Evolutionary conservation across 805 yeast genomes (phyloP).

Genomic region (Komagataella phaffii): DNA sequence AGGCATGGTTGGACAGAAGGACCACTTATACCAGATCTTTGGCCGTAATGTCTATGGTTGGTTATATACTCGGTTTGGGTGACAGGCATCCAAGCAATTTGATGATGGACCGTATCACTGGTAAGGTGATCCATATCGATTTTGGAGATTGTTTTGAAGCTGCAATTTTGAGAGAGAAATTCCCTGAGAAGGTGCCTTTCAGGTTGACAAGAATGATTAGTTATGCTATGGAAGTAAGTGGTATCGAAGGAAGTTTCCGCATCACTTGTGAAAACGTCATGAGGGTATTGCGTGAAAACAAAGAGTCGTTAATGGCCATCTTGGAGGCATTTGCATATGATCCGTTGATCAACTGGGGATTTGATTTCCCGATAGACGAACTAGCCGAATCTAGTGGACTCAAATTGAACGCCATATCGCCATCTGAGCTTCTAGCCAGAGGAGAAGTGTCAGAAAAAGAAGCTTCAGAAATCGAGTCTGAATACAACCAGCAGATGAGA

Average conservation of each 20-base stretch:
- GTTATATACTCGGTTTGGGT: slow-evolving; percentile 91
- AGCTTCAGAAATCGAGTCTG: slow-evolving; percentile 54
- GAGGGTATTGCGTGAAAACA: slow-evolving; percentile 86
- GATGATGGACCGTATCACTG: slow-evolving; percentile 89
- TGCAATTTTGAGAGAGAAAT: slow-evolving; percentile 90
- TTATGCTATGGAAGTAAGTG: slow-evolving; percentile 98
- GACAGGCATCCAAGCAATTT: slow-evolving; percentile 96
- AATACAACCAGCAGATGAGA: slow-evolving; percentile 61
- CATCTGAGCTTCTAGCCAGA: slow-evolving; percentile 54
- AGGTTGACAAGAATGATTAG: slow-evolving; percentile 93
- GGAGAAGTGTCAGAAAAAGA: slow-evolving; percentile 72
- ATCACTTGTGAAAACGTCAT: slow-evolving; percentile 95
- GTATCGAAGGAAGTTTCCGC: slow-evolving; percentile 94
- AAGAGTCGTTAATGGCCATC: slow-evolving; percentile 95
- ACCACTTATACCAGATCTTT: slow-evolving; percentile 91
- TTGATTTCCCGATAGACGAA: slow-evolving; percentile 77
- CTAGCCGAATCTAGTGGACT: slow-evolving; percentile 65
- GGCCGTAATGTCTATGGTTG: slow-evolving; percentile 99
- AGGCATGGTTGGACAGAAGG: slow-evolving; percentile 95
- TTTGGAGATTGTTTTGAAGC: slow-evolving; percentile 99
- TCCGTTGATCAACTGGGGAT: slow-evolving; percentile 98
- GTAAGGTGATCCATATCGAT: slow-evolving; percentile 94
- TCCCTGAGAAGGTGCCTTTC: slow-evolving; percentile 97
- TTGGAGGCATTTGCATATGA: slow-evolving; percentile 97
- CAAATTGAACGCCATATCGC: slow-evolving; percentile 51